Conservation (phyloP, 2,329 filamentous ascomycete species). For the Emergomyces pasteurianus region DNA sequence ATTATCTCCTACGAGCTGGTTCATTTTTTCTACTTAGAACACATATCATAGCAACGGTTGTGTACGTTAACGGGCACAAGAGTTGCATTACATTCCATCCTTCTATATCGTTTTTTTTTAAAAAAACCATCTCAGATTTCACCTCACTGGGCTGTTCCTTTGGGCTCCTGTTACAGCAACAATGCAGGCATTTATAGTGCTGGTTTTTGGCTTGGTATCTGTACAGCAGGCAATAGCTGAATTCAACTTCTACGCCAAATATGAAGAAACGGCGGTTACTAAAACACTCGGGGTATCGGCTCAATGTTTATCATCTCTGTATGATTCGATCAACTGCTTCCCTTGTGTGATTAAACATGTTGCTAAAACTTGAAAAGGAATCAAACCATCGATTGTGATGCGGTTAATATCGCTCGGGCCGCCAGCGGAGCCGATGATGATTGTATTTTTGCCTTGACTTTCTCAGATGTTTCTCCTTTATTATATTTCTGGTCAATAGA, state of each 20-base stretch:
- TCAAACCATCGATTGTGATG: slow-evolving; percentile 11
- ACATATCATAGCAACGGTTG: not conserved
- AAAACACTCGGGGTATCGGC: slow-evolving; percentile 8
- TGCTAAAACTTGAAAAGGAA: slow-evolving; percentile 6
- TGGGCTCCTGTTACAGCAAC: not conserved
- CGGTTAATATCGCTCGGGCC: slow-evolving; percentile 9
- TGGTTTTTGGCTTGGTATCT: slow-evolving; percentile 1
- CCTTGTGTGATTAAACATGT: not conserved
- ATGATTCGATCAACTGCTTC: not conserved
- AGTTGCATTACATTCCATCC: not conserved
- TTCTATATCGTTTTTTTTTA: not conserved
- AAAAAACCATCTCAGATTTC: not conserved
- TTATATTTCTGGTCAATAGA: not conserved
- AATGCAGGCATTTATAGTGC: not conserved
- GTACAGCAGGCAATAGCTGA: slow-evolving; percentile 2
- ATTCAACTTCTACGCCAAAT: slow-evolving; percentile 11
- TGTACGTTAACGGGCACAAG: not conserved
- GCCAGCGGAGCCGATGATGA: slow-evolving; percentile 9
- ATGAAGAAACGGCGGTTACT: slow-evolving; percentile 8
- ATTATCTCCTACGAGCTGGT: not conserved
- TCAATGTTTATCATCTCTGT: slow-evolving; percentile 10
- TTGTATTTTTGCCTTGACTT: slow-evolving; percentile 4
- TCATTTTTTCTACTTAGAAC: not conserved
- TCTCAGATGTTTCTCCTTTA: not conserved
- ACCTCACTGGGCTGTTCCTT: not conserved